Evolutionary conservation across 352 stramenopile species (phyloP), one percentile per base, ranked within the genome.

Genomic region (Phytophthora sp.): DNA sequence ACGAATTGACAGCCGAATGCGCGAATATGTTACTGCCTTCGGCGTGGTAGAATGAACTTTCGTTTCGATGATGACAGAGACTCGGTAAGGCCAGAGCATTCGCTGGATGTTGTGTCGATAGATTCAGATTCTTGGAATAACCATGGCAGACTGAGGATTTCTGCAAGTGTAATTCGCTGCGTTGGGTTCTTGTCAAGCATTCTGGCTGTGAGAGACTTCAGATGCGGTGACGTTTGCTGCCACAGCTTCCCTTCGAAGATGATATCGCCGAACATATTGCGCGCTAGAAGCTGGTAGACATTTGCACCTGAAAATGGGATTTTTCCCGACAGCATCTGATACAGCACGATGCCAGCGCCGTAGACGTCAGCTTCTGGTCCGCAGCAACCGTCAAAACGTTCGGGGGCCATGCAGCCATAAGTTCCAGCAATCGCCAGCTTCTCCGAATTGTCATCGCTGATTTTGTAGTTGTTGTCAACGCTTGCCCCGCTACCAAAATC

Each of bases 401-500:
- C 79, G 0, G 80, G 79, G 7, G 82, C 79, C 82, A 91, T 91
- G 57, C 79, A 89, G 8, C 82, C 78, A 57, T 79, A 89, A 4
- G 82, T 89, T 0, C 79, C 78, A 30, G 41, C 18, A 15, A 36
- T 58, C 45, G 46, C 62, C 13, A 73, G 51, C 26, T 71, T 76
- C 29, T 57, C 33, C 27, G 55, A 35, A 3, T 55, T 59, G 18
- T 47, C 30, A 15, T 38, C 23, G 4, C 7, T 44, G 12, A 56
- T 26, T 4, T 24, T 45, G 7, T 38, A 62, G 15, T 35, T 55
- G 27, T 38, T 54, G 42, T 72, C 54, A 9, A 63, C 47, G 24
- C 63, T 63, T 29, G 57, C 52, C 9, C 74, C 80, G 63, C 75
- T 88, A 13, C 82, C 82, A 63, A 91, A 91, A 59, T 89, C 82